Conservation (phyloP, 1,139 yeast species). For the Kodamaea anthophila region DNA sequence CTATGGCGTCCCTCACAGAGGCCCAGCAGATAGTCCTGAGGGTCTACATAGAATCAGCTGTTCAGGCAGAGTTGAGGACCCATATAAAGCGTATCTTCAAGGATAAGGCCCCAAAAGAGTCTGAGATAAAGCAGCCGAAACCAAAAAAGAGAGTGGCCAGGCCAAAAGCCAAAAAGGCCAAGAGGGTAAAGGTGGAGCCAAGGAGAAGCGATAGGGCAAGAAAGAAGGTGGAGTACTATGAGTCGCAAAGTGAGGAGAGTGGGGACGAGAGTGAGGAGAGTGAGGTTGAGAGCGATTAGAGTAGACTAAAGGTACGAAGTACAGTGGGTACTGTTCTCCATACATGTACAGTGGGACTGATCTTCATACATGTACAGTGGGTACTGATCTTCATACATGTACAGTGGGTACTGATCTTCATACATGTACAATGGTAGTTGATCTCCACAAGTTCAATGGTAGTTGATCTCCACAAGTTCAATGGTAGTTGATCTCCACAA, state of each 20-base stretch:
- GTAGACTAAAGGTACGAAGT: too few relatives aligned
- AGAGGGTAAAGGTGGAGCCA: constrained; percentile 9
- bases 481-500: too few relatives aligned
- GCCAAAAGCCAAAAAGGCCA: constrained; percentile 12
- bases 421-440: too few relatives aligned
- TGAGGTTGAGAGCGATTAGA: constrained; percentile 6
- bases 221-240: constrained; percentile 36
- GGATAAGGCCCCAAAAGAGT: too few relatives aligned
- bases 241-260: constrained; percentile 10
- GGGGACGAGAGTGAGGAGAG: constrained; percentile 5
- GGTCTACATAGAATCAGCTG: constrained; percentile 44
- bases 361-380: too few relatives aligned
- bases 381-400: too few relatives aligned
- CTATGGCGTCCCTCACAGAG: constrained; percentile 43
- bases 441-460: too few relatives aligned
- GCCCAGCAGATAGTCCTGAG: constrained; percentile 41
- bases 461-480: too few relatives aligned
- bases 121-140: constrained; percentile 1
- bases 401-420: too few relatives aligned
- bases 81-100: constrained; percentile 17
- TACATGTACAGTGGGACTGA: too few relatives aligned
- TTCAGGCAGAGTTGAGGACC: constrained; percentile 24
- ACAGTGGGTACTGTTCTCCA: too few relatives aligned
- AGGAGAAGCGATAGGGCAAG: constrained; percentile 42
- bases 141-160: constrained; percentile 10